Percentiles rank a stretch among this genome's conserved stretches.
Evolutionary conservation across 2,329 filamentous ascomycete species (phyloP).

Genomic region (Davidsoniella virescens): DNA sequence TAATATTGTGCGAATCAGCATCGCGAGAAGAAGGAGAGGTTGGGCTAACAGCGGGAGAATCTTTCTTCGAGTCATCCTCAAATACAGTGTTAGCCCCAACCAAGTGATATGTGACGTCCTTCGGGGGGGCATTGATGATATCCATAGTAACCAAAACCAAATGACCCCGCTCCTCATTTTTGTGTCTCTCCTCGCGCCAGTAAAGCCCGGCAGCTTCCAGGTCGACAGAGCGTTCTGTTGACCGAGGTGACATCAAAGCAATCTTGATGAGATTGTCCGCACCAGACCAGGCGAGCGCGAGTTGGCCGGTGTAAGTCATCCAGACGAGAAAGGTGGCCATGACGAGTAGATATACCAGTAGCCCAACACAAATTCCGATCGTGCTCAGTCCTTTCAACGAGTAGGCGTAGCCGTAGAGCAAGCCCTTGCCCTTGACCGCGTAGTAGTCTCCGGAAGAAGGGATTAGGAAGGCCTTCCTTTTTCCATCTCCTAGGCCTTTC

Average conservation of each 20-base stretch:
- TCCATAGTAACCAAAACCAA: too few relatives aligned
- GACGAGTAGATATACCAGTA: neutral
- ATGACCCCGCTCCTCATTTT: too few relatives aligned
- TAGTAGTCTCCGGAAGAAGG: neutral
- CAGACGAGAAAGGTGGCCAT: neutral
- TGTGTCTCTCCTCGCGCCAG: too few relatives aligned
- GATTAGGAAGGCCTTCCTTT: neutral
- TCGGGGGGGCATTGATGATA: too few relatives aligned
- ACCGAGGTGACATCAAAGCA: neutral
- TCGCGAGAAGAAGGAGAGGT: too few relatives aligned
- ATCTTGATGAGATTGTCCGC: conserved; percentile 2
- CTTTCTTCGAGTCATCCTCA: too few relatives aligned
- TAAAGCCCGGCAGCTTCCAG: too few relatives aligned
- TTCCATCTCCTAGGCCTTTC: neutral
- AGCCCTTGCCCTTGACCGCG: neutral
- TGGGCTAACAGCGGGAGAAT: too few relatives aligned
- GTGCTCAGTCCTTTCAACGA: conserved; percentile 2
- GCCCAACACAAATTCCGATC: neutral
- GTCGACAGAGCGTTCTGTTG: neutral
- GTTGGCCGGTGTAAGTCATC: conserved; percentile 1
- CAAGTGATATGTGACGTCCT: too few relatives aligned
- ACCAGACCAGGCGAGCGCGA: conserved; percentile 2
- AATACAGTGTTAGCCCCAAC: too few relatives aligned
- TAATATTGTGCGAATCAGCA: too few relatives aligned
- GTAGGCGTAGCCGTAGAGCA: conserved; percentile 5